Conservation (phyloP, 2,329 filamentous ascomycete species). For the Neofusicoccum ribis region DNA sequence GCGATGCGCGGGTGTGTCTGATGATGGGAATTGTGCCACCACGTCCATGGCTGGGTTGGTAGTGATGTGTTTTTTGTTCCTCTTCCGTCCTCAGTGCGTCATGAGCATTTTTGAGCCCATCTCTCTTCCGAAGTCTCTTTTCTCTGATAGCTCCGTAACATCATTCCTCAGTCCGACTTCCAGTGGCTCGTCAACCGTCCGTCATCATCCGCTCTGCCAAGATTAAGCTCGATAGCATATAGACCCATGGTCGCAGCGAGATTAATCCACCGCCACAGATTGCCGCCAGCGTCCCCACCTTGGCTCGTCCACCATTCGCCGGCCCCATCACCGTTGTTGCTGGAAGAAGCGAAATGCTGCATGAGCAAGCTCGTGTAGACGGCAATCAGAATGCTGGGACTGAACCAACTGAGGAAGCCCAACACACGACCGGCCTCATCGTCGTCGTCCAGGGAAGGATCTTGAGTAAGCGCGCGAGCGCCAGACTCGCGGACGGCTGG, state of each 20-base stretch:
- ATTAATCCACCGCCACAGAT: conserved; percentile 92
- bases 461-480: conserved; percentile 77
- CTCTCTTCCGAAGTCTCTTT: neutral
- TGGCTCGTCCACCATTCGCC: conserved; percentile 82
- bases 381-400: conserved; percentile 88
- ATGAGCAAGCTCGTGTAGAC: conserved; percentile 95
- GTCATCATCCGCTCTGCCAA: conserved; percentile 81
- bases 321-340: conserved; percentile 52
- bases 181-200: conserved; percentile 74
- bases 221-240: conserved; percentile 86
- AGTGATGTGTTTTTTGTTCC: neutral
- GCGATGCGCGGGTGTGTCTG: neutral
- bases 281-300: conserved; percentile 78
- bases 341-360: conserved; percentile 86
- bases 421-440: conserved; percentile 80
- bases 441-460: conserved; percentile 80
- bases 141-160: neutral
- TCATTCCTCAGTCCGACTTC: conserved; percentile 75
- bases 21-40: neutral
- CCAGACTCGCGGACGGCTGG: conserved; percentile 88
- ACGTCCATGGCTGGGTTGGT: too few species aligned
- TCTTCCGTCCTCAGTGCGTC: neutral
- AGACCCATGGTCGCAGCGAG: conserved; percentile 83
- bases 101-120: neutral
- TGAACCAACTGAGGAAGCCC: conserved; percentile 88